Percentiles rank a stretch among this genome's conserved stretches.
phyloP scores from a whole-genome alignment of 257 asterid genomes.

The Solanum tarijense region DNA sequence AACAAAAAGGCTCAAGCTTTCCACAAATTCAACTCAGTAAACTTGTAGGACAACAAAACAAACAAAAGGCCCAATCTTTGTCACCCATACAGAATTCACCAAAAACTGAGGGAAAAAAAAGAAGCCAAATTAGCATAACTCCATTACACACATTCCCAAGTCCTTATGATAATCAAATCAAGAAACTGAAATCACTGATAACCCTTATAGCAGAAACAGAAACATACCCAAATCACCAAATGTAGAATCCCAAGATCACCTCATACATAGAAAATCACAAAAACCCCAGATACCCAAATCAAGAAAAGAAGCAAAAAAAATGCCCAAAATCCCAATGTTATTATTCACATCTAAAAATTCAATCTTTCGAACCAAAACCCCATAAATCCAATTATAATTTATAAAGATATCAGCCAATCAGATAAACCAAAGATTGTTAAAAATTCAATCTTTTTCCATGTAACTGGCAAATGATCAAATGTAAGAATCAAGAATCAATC shows the following conservation, averaged over 20 bases:
- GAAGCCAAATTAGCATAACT: background rate
- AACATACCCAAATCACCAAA: constrained; percentile 9
- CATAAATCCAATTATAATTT: background rate
- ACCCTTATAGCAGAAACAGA: background rate
- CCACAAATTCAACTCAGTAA: background rate
- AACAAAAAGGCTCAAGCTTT: background rate
- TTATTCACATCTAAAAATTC: background rate
- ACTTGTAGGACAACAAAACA: background rate
- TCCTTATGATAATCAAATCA: constrained; percentile 10
- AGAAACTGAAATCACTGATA: background rate
- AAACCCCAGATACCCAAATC: constrained; percentile 12
- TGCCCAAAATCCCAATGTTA: background rate
- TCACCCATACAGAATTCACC: background rate
- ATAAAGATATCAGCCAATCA: background rate
- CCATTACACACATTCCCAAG: background rate
- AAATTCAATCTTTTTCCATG: background rate
- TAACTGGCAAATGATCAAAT: constrained; percentile 5
- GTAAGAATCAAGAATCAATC: constrained; percentile 1
- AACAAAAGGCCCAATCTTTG: background rate
- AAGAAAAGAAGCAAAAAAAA: background rate
- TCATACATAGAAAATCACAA: background rate
- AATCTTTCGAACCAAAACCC: background rate
- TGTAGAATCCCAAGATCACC: constrained; percentile 5
- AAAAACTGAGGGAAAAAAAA: background rate
- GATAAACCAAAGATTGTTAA: background rate